These are phyloP conservation scores for Aspergillus diversus DNA, from an alignment of 495 filamentous ascomycete species.

Conservation along the genomic window DNA sequence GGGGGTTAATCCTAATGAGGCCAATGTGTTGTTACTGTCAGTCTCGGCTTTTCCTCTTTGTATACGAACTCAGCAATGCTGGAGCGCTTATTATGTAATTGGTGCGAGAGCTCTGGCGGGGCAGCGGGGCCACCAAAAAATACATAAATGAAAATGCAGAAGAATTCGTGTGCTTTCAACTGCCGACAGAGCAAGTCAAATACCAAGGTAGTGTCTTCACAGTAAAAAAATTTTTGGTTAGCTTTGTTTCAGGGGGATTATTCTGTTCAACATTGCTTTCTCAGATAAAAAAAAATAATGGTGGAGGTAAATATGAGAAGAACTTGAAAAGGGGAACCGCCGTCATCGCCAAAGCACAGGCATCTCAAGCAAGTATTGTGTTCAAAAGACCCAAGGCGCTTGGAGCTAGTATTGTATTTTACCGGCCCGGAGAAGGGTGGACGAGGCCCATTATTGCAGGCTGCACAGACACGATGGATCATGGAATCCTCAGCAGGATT, in stretches of 20 bases:
- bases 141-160: neutral
- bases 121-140: conserved; percentile 17
- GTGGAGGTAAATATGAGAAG: too few relatives aligned
- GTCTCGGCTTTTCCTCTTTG: neutral
- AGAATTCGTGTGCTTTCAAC: neutral
- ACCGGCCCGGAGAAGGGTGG: neutral
- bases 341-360: neutral
- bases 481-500: neutral
- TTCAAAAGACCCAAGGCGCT: neutral
- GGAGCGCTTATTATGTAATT: conserved; percentile 1
- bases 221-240: too few relatives aligned
- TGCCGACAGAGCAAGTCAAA: neutral
- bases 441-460: neutral
- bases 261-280: too few relatives aligned
- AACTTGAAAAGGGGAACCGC: too few relatives aligned
- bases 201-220: too few relatives aligned
- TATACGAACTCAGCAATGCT: neutral
- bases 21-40: neutral
- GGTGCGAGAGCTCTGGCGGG: conserved; percentile 7
- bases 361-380: neutral
- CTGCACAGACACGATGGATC: neutral
- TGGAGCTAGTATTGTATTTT: neutral
- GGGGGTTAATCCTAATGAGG: neutral
- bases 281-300: too few relatives aligned
- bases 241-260: too few relatives aligned